Evolutionary conservation across 2,329 filamentous ascomycete species (phyloP).

Genomic region (Fusarium brevicatenulatum): DNA sequence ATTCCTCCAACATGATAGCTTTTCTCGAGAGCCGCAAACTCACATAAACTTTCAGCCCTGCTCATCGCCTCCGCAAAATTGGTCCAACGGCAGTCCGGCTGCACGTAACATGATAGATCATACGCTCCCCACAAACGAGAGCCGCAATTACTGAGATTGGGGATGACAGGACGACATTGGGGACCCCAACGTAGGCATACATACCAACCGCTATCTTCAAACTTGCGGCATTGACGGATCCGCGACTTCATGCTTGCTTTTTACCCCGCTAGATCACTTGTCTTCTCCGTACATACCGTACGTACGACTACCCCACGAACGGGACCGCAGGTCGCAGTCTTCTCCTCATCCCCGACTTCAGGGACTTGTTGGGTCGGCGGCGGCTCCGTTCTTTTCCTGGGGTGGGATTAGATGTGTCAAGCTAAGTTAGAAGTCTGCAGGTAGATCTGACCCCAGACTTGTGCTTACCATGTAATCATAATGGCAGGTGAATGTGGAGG

Average conservation of each 20-base stretch:
- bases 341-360: conserved; percentile 33
- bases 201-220: conserved; percentile 10
- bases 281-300: conserved; percentile 16
- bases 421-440: conserved; percentile 8
- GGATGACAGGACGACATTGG: background rate
- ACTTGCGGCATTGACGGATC: conserved; percentile 26
- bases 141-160: conserved; percentile 38
- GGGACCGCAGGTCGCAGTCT: conserved; percentile 35
- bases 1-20: background rate
- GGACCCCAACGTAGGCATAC: conserved; percentile 1
- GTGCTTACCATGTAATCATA: conserved; percentile 1
- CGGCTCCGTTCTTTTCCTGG: conserved; percentile 23
- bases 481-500: conserved; percentile 9
- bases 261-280: conserved; percentile 34
- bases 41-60: conserved; percentile 9
- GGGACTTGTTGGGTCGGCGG: conserved; percentile 24
- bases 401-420: conserved; percentile 23
- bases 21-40: conserved; percentile 9
- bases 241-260: conserved; percentile 31
- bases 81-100: background rate
- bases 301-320: conserved; percentile 35
- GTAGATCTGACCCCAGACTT: conserved; percentile 38
- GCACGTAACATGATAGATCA: conserved; percentile 25
- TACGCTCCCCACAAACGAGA: conserved; percentile 29
- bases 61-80: background rate